These are phyloP conservation scores for Colletotrichum sojae DNA, from an alignment of 2,329 filamentous ascomycete species.

Conservation along the genomic window DNA sequence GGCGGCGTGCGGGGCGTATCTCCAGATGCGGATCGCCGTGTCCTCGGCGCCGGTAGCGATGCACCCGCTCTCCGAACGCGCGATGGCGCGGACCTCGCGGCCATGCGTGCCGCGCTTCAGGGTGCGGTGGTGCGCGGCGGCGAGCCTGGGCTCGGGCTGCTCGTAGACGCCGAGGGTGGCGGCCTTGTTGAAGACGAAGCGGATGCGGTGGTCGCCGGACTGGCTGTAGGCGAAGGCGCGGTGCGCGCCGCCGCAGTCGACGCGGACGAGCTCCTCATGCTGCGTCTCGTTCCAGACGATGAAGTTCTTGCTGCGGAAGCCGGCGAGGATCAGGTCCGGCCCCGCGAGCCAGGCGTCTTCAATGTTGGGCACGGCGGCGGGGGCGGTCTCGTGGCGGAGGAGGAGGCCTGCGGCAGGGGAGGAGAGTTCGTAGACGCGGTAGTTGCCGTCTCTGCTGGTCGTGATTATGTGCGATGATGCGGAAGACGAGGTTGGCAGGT, in stretches of 20 bases:
- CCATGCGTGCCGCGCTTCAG: conserved; percentile 84
- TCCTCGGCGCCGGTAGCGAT: conserved; percentile 82
- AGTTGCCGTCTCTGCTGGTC: conserved; percentile 83
- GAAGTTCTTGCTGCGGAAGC: conserved; percentile 86
- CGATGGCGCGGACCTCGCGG: conserved; percentile 79
- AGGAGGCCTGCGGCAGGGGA: conserved; percentile 60
- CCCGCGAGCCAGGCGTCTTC: conserved; percentile 76
- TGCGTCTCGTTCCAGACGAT: conserved; percentile 84
- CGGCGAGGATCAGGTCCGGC: conserved; percentile 79
- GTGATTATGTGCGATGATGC: conserved; percentile 70
- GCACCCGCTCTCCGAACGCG: conserved; percentile 55
- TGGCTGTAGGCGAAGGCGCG: conserved; percentile 75
- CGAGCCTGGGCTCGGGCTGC: conserved; percentile 49
- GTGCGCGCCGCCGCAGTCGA: conserved; percentile 90
- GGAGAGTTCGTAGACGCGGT: conserved; percentile 72
- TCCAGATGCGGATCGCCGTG: conserved; percentile 80
- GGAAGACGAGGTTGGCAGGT: conserved; percentile 54
- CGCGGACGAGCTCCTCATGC: conserved; percentile 76
- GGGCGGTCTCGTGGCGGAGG: conserved; percentile 76
- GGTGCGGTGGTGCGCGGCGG: conserved; percentile 53
- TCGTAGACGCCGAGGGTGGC: conserved; percentile 66
- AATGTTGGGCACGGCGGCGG: conserved; percentile 82
- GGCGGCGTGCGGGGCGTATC: conserved; percentile 48
- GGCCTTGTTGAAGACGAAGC: conserved; percentile 83
- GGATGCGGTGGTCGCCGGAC: conserved; percentile 49